Evolutionary conservation across 208 protist species (phyloP).

Genomic region (Trypanosomatidae sp.): DNA sequence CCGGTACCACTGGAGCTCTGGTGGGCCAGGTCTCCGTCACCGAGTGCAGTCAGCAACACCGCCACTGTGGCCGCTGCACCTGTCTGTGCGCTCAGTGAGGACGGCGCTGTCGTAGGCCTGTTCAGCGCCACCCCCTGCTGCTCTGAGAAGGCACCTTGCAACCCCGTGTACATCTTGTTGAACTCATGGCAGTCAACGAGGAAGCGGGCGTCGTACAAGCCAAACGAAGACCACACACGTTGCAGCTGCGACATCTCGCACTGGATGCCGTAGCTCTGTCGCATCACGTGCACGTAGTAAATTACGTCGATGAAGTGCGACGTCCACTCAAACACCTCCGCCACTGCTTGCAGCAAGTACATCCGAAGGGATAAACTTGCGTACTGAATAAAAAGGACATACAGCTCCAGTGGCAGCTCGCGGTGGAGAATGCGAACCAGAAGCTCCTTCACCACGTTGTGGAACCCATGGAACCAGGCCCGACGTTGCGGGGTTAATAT

Average conservation of each 20-base stretch:
- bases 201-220: constrained; percentile 35
- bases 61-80: not conserved
- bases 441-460: constrained; percentile 38
- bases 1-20: not conserved
- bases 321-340: constrained; percentile 66
- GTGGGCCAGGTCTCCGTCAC: not conserved
- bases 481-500: constrained; percentile 36
- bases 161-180: constrained; percentile 29
- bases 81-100: too few relatives aligned
- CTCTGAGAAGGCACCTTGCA: constrained; percentile 28
- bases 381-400: constrained; percentile 70
- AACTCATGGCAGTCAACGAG: constrained; percentile 25
- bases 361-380: constrained; percentile 42
- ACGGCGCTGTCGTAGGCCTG: not conserved
- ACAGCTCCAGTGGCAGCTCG: constrained; percentile 46
- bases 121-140: constrained; percentile 8
- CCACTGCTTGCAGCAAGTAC: constrained; percentile 52
- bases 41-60: not conserved
- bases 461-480: constrained; percentile 44
- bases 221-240: constrained; percentile 40
- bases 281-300: constrained; percentile 52
- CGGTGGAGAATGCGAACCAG: constrained; percentile 39
- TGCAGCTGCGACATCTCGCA: constrained; percentile 53
- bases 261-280: constrained; percentile 37
- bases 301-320: constrained; percentile 55